phyloP scores from a whole-genome alignment of 441 rosid species.

The Isatis lusitanica region DNA sequence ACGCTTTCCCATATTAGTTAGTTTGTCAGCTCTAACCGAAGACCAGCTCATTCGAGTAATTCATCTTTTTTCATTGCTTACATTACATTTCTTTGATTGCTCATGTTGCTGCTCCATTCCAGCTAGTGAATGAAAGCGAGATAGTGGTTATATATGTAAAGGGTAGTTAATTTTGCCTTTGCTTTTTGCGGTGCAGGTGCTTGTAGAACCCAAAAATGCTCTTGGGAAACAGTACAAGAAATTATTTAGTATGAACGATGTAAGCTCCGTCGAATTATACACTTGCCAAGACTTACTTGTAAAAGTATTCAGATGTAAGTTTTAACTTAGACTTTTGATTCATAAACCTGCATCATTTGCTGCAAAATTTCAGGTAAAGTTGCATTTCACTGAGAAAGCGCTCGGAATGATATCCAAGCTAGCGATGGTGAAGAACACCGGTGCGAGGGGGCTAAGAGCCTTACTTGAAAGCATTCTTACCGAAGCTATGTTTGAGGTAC shows the following conservation, averaged over 20 bases:
- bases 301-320: background rate
- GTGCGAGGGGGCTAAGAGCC: conserved; percentile 92
- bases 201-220: conserved; percentile 88
- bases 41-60: conserved; percentile 85
- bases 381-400: conserved; percentile 80
- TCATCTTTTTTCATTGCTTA: background rate
- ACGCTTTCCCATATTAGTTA: conserved; percentile 87
- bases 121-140: conserved; percentile 2
- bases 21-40: conserved; percentile 85
- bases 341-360: conserved; percentile 1
- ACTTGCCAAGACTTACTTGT: conserved; percentile 13
- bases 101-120: background rate
- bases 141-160: background rate
- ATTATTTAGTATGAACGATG: conserved; percentile 86
- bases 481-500: conserved; percentile 97
- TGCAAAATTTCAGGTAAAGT: conserved; percentile 68
- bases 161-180: conserved; percentile 2
- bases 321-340: background rate
- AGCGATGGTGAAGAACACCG: conserved; percentile 89
- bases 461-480: conserved; percentile 82
- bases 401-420: conserved; percentile 72
- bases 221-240: conserved; percentile 95
- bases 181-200: conserved; percentile 51
- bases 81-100: background rate
- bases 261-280: conserved; percentile 38